Conservation (phyloP, 2,329 filamentous ascomycete genomes). For the Ophiostoma quercus region DNA sequence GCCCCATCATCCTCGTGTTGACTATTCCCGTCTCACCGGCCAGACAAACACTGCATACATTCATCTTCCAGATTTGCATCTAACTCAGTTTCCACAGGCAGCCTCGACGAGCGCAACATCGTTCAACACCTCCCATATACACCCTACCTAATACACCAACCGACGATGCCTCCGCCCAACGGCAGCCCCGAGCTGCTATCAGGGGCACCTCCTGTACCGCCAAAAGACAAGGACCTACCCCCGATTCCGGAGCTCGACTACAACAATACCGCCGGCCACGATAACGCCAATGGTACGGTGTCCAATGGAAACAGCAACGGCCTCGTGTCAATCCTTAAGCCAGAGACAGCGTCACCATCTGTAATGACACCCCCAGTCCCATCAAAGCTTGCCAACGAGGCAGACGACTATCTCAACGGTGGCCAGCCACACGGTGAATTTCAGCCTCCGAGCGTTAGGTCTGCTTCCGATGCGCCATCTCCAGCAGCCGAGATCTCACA, state of each 20-base stretch:
- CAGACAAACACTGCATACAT: background rate
- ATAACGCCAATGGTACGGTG: constrained; percentile 14
- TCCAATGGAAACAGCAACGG: constrained; percentile 20
- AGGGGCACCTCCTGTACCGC: background rate
- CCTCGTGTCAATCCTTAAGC: background rate
- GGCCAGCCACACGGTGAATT: constrained; percentile 32
- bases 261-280: background rate
- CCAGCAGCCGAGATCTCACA: background rate
- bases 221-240: constrained; percentile 24
- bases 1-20: background rate
- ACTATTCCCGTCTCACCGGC: background rate
- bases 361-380: background rate
- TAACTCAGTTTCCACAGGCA: background rate
- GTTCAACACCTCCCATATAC: background rate
- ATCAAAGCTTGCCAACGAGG: constrained; percentile 23
- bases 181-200: background rate
- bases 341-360: background rate
- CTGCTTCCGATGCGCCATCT: background rate
- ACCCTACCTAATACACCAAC: background rate
- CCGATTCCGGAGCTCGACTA: constrained; percentile 6
- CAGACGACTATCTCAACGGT: constrained; percentile 39
- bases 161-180: constrained; percentile 2
- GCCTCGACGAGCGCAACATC: constrained; percentile 5
- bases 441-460: background rate
- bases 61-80: background rate